phyloP scores from a whole-genome alignment of 768 basidiomycete genomes.

The Naematelia aurantialba region DNA sequence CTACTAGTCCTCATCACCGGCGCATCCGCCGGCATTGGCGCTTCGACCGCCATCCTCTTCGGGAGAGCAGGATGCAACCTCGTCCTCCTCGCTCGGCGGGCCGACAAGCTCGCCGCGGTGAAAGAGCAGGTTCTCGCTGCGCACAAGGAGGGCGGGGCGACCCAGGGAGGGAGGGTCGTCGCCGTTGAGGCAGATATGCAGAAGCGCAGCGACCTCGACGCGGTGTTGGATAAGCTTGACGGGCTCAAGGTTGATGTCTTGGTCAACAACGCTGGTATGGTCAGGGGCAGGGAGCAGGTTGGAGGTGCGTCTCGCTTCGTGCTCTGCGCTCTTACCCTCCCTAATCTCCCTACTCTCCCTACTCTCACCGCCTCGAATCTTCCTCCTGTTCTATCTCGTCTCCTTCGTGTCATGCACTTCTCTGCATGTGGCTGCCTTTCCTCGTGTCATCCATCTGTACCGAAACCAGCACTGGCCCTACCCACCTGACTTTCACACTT shows the following conservation, averaged over 20 bases:
- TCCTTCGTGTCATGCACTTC: too few species aligned
- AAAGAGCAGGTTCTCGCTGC: constrained; percentile 64
- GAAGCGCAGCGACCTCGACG: constrained; percentile 61
- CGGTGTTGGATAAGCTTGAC: constrained; percentile 69
- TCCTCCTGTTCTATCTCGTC: too few species aligned
- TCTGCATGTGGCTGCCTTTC: too few species aligned
- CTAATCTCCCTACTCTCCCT: too few species aligned
- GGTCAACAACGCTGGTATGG: constrained; percentile 84
- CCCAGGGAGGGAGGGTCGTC: constrained; percentile 70
- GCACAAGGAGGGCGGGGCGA: constrained; percentile 67
- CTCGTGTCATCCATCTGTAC: too few species aligned
- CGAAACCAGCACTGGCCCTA: too few species aligned
- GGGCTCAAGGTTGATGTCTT: constrained; percentile 64
- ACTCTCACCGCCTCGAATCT: too few species aligned
- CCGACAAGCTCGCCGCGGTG: constrained; percentile 68
- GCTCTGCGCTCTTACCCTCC: too few species aligned
- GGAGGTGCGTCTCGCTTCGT: constrained; percentile 54
- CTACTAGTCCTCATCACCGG: constrained; percentile 74
- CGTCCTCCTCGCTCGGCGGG: constrained; percentile 75
- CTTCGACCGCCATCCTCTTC: constrained; percentile 76
- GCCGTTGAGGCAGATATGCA: constrained; percentile 72
- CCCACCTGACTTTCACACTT: too few species aligned
- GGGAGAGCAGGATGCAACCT: constrained; percentile 90
- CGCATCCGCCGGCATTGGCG: constrained; percentile 84
- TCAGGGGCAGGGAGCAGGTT: constrained; percentile 78